These are phyloP conservation scores for Oropetium thomaeum DNA, from an alignment of 176 grass and related monocot species.

Conservation along the genomic window DNA sequence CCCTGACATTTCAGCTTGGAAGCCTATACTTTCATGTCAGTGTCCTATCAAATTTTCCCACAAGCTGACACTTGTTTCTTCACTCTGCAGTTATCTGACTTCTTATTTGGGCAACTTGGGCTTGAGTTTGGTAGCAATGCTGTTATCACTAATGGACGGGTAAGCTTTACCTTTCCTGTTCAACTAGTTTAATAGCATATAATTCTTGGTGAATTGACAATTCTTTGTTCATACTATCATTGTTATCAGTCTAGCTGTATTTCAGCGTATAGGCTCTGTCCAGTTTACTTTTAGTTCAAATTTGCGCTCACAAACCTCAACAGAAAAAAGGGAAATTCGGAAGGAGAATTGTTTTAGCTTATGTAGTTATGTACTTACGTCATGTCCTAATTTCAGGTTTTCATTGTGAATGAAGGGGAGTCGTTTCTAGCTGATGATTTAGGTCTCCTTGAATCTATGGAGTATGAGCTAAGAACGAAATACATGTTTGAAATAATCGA, in stretches of 20 bases:
- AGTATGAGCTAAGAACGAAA: slow-evolving; percentile 78
- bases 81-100: slow-evolving; percentile 62
- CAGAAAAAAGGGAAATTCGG: not conserved
- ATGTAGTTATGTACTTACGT: slow-evolving; percentile 22
- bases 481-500: slow-evolving; percentile 92
- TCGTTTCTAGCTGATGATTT: slow-evolving; percentile 85
- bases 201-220: slow-evolving; percentile 14
- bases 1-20: slow-evolving; percentile 9
- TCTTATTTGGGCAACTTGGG: slow-evolving; percentile 66
- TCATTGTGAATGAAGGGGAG: slow-evolving; percentile 63
- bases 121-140: slow-evolving; percentile 79
- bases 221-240: not conserved
- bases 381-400: slow-evolving; percentile 57
- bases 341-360: not conserved
- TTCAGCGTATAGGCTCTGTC: not conserved
- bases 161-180: slow-evolving; percentile 45
- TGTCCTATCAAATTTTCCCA: slow-evolving; percentile 20
- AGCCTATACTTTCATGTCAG: not conserved
- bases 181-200: not conserved
- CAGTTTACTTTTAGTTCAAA: not conserved
- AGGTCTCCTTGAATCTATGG: slow-evolving; percentile 79
- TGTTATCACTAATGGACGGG: slow-evolving; percentile 96
- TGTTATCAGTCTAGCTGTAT: not conserved
- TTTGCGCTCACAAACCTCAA: not conserved
- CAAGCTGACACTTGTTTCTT: slow-evolving; percentile 21